Evolutionary conservation across 108 stramenopile species (phyloP).

Genomic region (Cyclotella atomus): DNA sequence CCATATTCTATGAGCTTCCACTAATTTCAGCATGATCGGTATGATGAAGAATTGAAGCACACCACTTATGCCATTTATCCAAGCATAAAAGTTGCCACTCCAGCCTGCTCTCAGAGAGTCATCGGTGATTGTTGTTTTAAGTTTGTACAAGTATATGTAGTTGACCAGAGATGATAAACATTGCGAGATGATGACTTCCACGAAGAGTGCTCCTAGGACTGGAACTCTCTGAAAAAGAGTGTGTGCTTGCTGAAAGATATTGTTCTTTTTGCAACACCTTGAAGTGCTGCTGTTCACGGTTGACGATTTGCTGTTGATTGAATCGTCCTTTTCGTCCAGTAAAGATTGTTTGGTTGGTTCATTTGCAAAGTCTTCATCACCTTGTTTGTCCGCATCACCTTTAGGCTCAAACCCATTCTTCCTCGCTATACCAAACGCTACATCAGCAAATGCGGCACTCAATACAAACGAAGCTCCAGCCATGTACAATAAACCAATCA

Average conservation of each 20-base stretch:
- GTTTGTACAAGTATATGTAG: constrained; percentile 55
- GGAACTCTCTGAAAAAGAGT: constrained; percentile 58
- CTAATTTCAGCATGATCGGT: constrained; percentile 40
- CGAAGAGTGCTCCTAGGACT: constrained; percentile 53
- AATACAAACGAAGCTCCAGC: constrained; percentile 53
- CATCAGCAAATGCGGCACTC: constrained; percentile 54
- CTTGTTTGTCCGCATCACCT: background rate
- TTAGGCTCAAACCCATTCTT: constrained; percentile 51
- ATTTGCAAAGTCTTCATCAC: background rate
- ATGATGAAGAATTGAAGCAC: constrained; percentile 65
- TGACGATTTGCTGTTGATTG: background rate
- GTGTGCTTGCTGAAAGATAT: constrained; percentile 43
- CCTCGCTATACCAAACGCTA: constrained; percentile 41
- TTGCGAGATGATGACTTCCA: constrained; percentile 63
- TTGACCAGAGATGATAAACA: constrained; percentile 58
- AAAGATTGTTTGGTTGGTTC: constrained; percentile 4
- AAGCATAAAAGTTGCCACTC: constrained; percentile 59
- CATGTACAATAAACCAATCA: constrained; percentile 60
- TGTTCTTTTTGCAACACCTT: constrained; percentile 29
- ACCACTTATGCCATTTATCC: constrained; percentile 63
- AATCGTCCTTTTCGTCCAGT: constrained; percentile 3
- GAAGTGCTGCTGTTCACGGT: background rate
- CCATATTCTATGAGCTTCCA: constrained; percentile 51
- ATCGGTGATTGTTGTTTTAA: constrained; percentile 56
- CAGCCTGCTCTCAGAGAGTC: constrained; percentile 56